A percentile compares a stretch with the other conserved stretches of the same genome.
These are phyloP conservation scores for Brassica rapa DNA, from an alignment of 345 rosid genomes.

Conservation along the genomic window DNA sequence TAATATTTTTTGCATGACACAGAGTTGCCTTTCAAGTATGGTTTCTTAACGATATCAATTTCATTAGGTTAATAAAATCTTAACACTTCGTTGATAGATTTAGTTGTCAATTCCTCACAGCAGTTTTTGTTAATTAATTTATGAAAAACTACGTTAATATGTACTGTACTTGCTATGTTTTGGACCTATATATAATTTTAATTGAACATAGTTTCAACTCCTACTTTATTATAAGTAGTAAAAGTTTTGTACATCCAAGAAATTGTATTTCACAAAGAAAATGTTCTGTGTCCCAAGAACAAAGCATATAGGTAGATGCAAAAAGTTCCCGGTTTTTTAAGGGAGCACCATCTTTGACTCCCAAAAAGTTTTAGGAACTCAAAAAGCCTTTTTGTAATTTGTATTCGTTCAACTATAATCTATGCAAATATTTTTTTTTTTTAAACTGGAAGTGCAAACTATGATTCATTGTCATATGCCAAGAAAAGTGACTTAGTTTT, in stretches of 20 bases:
- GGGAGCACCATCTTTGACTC: constrained; percentile 43
- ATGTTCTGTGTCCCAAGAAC: constrained; percentile 44
- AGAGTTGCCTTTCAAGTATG: background rate
- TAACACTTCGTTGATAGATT: constrained; percentile 5
- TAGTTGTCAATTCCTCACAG: constrained; percentile 19
- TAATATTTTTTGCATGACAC: background rate
- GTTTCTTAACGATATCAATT: background rate
- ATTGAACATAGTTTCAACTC: constrained; percentile 35
- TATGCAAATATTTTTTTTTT: background rate
- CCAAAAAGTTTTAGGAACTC: constrained; percentile 48
- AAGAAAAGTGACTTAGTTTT: background rate
- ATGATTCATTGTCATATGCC: constrained; percentile 12
- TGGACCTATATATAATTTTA: background rate
- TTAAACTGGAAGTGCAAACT: background rate
- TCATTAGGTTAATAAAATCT: background rate
- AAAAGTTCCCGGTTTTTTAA: constrained; percentile 37
- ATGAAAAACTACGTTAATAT: background rate
- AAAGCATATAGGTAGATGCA: constrained; percentile 41
- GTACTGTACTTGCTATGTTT: constrained; percentile 13
- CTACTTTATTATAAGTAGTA: constrained; percentile 25
- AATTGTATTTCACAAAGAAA: constrained; percentile 41
- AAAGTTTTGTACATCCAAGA: constrained; percentile 25
- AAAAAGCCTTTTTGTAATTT: constrained; percentile 37
- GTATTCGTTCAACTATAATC: constrained; percentile 7
- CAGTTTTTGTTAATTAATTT: background rate